Conservation (phyloP, 495 filamentous ascomycete species). For the Acidiella bohemica region DNA sequence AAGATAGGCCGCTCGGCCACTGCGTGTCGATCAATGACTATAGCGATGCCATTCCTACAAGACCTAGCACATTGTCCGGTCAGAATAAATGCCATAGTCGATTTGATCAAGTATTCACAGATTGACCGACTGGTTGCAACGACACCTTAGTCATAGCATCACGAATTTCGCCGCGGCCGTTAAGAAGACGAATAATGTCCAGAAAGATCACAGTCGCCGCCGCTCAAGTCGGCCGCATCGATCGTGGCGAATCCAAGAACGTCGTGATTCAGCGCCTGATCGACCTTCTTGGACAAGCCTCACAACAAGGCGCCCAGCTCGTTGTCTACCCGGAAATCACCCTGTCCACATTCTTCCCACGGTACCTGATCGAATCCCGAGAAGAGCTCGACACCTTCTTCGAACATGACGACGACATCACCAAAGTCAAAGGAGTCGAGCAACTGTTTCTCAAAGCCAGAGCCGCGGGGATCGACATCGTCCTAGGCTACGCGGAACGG, state of each 20-base stretch:
- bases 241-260: slow-evolving; percentile 15
- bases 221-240: slow-evolving; percentile 15
- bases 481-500: slow-evolving; percentile 35
- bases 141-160: background rate
- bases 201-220: slow-evolving; percentile 15
- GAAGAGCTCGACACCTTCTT: slow-evolving; percentile 33
- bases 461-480: slow-evolving; percentile 33
- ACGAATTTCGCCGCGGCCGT: too few species aligned
- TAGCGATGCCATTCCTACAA: too few species aligned
- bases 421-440: slow-evolving; percentile 29
- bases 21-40: too few species aligned
- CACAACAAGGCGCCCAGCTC: slow-evolving; percentile 28
- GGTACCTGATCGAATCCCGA: slow-evolving; percentile 30
- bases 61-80: too few species aligned
- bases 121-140: background rate
- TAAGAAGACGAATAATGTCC: slow-evolving; percentile 6
- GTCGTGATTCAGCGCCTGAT: slow-evolving; percentile 33
- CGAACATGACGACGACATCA: slow-evolving; percentile 31
- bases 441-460: slow-evolving; percentile 35
- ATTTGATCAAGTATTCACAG: too few species aligned
- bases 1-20: background rate
- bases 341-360: slow-evolving; percentile 40
- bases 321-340: slow-evolving; percentile 38
- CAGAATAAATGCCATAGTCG: too few species aligned
- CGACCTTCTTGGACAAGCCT: slow-evolving; percentile 30